These are phyloP conservation scores for Pleurotus citrinopileatus DNA, from an alignment of 768 basidiomycete genomes.

Conservation along the genomic window DNA sequence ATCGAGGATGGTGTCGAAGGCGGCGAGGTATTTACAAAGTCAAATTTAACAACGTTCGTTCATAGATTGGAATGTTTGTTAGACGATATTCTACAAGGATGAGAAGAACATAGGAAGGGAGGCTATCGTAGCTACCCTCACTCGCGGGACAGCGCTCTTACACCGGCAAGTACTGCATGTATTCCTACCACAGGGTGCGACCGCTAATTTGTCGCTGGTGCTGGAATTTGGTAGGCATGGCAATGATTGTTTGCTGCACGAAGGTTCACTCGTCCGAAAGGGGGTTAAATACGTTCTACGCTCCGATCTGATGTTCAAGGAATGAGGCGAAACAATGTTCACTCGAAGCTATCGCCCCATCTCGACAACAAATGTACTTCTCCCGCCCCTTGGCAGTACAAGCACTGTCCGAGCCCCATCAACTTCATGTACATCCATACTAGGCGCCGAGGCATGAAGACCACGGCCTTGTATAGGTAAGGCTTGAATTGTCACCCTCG, in stretches of 20 bases:
- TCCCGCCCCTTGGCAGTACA: constrained; percentile 79
- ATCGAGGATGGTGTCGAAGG: constrained; percentile 71
- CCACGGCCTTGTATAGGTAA: constrained; percentile 47
- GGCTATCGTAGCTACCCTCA: constrained; percentile 49
- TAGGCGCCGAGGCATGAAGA: constrained; percentile 55
- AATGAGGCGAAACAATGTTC: no score
- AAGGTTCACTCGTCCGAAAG: constrained; percentile 58
- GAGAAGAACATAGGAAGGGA: constrained; percentile 46
- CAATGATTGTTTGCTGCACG: constrained; percentile 68
- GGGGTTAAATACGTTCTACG: constrained; percentile 74
- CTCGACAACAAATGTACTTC: constrained; percentile 76
- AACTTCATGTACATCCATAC: constrained; percentile 76
- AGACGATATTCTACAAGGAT: constrained; percentile 73
- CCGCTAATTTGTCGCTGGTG: no score
- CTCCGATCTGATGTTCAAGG: constrained; percentile 68
- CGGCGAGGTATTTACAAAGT: constrained; percentile 69
- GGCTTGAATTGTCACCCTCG: constrained; percentile 65
- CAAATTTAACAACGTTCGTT: no score
- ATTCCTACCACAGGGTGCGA: not conserved
- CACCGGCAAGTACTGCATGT: constrained; percentile 46
- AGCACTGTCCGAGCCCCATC: constrained; percentile 82
- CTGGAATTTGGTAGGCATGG: no score
- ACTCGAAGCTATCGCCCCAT: constrained; percentile 60
- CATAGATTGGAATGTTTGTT: constrained; percentile 12
- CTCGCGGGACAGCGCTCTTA: constrained; percentile 61